Conservation (phyloP, 2,329 filamentous ascomycete genomes). For the Penicillium sp. region DNA sequence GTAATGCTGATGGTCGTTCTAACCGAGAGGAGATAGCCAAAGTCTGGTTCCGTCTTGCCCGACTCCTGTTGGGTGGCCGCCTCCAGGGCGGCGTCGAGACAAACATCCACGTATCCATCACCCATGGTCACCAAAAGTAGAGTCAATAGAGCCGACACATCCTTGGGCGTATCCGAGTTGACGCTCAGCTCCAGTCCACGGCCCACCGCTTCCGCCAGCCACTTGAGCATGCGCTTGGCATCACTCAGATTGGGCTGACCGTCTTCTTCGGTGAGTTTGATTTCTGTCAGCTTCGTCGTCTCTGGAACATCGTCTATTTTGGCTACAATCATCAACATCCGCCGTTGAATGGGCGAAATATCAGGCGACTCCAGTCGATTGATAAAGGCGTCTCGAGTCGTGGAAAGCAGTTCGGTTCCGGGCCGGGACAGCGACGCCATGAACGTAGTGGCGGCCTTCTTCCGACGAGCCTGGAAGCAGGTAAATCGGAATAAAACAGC, state of each 20-base stretch:
- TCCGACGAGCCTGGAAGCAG: conserved; percentile 74
- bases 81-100: conserved; percentile 66
- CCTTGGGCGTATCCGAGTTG: conserved; percentile 83
- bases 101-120: conserved; percentile 67
- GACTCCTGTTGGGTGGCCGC: conserved; percentile 70
- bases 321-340: conserved; percentile 83
- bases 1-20: conserved; percentile 81
- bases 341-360: conserved; percentile 78
- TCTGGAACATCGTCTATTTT: conserved; percentile 67
- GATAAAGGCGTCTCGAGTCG: conserved; percentile 85
- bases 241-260: conserved; percentile 75
- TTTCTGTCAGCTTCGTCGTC: conserved; percentile 68
- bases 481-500: conserved; percentile 95
- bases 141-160: conserved; percentile 78
- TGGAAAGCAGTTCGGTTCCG: conserved; percentile 79
- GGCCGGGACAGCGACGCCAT: conserved; percentile 88
- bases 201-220: conserved; percentile 92
- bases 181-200: conserved; percentile 85
- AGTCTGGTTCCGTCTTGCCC: conserved; percentile 77
- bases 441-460: conserved; percentile 85
- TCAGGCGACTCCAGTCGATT: conserved; percentile 85
- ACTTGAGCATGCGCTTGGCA: conserved; percentile 96
- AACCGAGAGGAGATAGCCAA: conserved; percentile 73
- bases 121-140: conserved; percentile 83
- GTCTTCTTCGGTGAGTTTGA: conserved; percentile 86